These are phyloP conservation scores for Rhizophora apiculata DNA, from an alignment of 345 rosid genomes.

Conservation along the genomic window DNA sequence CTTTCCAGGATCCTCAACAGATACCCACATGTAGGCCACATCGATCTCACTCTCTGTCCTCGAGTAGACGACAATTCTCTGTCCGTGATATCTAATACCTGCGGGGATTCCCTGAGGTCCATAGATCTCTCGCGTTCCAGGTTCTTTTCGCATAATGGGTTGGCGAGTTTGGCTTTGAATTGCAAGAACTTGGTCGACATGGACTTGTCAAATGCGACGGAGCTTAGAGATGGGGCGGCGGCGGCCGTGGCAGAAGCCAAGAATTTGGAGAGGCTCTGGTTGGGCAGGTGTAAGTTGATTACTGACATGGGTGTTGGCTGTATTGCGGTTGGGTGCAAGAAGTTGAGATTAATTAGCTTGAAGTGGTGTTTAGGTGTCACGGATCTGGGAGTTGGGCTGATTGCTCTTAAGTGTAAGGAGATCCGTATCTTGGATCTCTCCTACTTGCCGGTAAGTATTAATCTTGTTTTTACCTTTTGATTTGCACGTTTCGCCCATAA, in stretches of 20 bases:
- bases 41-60: slow-evolving; percentile 64
- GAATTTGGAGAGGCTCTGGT: slow-evolving; percentile 56
- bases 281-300: slow-evolving; percentile 63
- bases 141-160: slow-evolving; percentile 41
- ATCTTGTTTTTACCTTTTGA: not conserved
- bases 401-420: slow-evolving; percentile 64
- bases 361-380: slow-evolving; percentile 71
- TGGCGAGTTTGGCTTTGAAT: slow-evolving; percentile 37
- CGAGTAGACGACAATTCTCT: slow-evolving; percentile 44
- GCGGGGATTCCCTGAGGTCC: slow-evolving; percentile 31
- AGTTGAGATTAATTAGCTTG: slow-evolving; percentile 50
- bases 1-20: slow-evolving; percentile 45
- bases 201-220: slow-evolving; percentile 42
- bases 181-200: slow-evolving; percentile 50
- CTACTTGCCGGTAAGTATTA: slow-evolving; percentile 51
- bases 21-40: slow-evolving; percentile 38
- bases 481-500: not conserved
- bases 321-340: slow-evolving; percentile 57
- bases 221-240: slow-evolving; percentile 46
- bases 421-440: slow-evolving; percentile 64
- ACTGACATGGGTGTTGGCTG: slow-evolving; percentile 73
- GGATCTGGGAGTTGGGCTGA: slow-evolving; percentile 59
- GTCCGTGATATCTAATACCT: slow-evolving; percentile 22
- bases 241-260: slow-evolving; percentile 53
- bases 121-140: slow-evolving; percentile 53